Percentiles rank a stretch among this genome's conserved stretches.
Conservation (phyloP, 202 grass and related monocot species). For the Bolboschoenoplectus hybrid region DNA sequence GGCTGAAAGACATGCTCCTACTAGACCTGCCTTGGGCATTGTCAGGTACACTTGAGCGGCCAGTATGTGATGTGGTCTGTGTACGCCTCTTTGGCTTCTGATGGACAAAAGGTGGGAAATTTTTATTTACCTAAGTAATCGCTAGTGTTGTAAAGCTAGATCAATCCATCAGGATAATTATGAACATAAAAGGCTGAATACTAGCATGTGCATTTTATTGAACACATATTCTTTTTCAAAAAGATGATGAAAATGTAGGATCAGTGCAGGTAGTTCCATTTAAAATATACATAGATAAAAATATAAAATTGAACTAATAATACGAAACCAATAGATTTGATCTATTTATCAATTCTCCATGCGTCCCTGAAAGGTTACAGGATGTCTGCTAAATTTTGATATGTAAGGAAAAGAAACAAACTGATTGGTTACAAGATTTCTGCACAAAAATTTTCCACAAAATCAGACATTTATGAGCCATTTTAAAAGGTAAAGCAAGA, state of each 20-base stretch:
- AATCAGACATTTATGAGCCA: no score
- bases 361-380: background rate
- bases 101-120: conserved; percentile 17
- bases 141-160: background rate
- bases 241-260: no score
- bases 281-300: background rate
- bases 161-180: background rate
- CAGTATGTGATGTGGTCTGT: conserved; percentile 64
- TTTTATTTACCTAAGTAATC: background rate
- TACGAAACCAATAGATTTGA: background rate
- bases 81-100: conserved; percentile 91
- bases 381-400: background rate
- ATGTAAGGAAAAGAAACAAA: background rate
- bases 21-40: conserved; percentile 74
- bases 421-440: background rate
- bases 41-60: conserved; percentile 87
- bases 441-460: background rate
- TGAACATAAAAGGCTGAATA: background rate
- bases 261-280: no score
- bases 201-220: background rate
- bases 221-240: background rate
- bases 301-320: background rate
- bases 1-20: conserved; percentile 98
- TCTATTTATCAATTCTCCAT: background rate
- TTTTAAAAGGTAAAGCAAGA: no score